A percentile compares a stretch with the other conserved stretches of the same genome.
Evolutionary conservation across 495 filamentous ascomycete genomes (phyloP).

Genomic region (Halenospora varia): DNA sequence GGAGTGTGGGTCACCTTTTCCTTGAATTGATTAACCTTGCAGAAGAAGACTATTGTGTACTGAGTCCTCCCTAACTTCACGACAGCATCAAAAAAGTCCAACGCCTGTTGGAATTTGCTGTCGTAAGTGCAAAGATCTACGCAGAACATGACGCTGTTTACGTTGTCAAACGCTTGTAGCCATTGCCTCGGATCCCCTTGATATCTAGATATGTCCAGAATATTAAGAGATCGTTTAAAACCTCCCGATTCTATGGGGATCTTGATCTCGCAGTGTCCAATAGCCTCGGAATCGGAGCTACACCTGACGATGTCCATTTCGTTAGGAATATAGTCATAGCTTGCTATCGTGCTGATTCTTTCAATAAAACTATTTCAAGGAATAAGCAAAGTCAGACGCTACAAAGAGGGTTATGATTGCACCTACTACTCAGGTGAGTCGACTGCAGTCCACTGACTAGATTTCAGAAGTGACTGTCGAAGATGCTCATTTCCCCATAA

Average conservation of each 20-base stretch:
- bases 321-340: slow-evolving; percentile 75
- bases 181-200: too few relatives aligned
- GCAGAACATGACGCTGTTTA: slow-evolving; percentile 97
- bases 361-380: slow-evolving; percentile 74
- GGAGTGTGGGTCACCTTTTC: slow-evolving; percentile 87
- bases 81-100: slow-evolving; percentile 97
- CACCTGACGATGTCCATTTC: slow-evolving; percentile 87
- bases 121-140: slow-evolving; percentile 94
- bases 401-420: neutral
- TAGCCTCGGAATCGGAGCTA: too few relatives aligned
- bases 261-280: too few relatives aligned
- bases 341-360: slow-evolving; percentile 76
- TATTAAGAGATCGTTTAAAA: slow-evolving; percentile 91
- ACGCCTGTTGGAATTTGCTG: slow-evolving; percentile 99
- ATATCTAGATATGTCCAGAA: slow-evolving; percentile 96
- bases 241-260: slow-evolving; percentile 96
- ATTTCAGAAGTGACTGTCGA: too few relatives aligned
- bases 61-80: slow-evolving; percentile 99
- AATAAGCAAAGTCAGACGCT: slow-evolving; percentile 10
- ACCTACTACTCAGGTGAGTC: slow-evolving; percentile 95
- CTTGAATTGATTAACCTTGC: slow-evolving; percentile 98
- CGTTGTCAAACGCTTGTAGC: too few relatives aligned
- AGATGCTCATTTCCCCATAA: too few relatives aligned
- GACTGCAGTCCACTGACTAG: slow-evolving; percentile 76
- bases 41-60: slow-evolving; percentile 95